Evolutionary conservation across 2,329 filamentous ascomycete genomes (phyloP).

Genomic region (Chaetomium sp.): DNA sequence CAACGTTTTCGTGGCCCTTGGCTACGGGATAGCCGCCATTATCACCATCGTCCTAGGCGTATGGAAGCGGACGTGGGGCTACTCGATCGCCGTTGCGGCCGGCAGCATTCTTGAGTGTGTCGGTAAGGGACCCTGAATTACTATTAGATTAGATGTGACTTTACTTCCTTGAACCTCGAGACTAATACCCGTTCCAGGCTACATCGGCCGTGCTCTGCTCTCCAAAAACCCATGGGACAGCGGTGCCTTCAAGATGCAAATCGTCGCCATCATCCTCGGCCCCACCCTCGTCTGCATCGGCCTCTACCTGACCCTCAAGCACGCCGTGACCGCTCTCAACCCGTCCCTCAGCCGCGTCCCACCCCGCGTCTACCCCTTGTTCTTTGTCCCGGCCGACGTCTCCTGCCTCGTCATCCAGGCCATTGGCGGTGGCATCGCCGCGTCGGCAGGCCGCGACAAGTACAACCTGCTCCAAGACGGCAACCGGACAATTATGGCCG

Average conservation of each 20-base stretch:
- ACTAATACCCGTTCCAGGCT: slow-evolving; percentile 32
- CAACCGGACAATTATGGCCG: slow-evolving; percentile 48
- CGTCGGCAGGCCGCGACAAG: slow-evolving; percentile 36
- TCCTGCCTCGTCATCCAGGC: slow-evolving; percentile 54
- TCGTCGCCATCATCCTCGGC: slow-evolving; percentile 51
- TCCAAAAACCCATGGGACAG: slow-evolving; percentile 48
- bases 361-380: slow-evolving; percentile 44
- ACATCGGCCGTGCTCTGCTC: slow-evolving; percentile 45
- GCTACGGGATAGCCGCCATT: slow-evolving; percentile 42
- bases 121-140: slow-evolving; percentile 30
- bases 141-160: background rate
- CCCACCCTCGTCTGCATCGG: slow-evolving; percentile 55
- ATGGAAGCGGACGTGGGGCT: slow-evolving; percentile 51
- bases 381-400: slow-evolving; percentile 55
- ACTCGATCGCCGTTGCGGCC: slow-evolving; percentile 40
- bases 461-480: slow-evolving; percentile 37
- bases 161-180: background rate
- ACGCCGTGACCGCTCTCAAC: slow-evolving; percentile 44
- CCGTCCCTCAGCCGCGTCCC: slow-evolving; percentile 44
- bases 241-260: slow-evolving; percentile 50
- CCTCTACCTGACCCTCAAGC: slow-evolving; percentile 59
- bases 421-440: slow-evolving; percentile 51
- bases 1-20: slow-evolving; percentile 47
- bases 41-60: slow-evolving; percentile 38
- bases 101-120: slow-evolving; percentile 48